Evolutionary conservation across 441 rosid species (phyloP).

Genomic region (Breynia disticha): DNA sequence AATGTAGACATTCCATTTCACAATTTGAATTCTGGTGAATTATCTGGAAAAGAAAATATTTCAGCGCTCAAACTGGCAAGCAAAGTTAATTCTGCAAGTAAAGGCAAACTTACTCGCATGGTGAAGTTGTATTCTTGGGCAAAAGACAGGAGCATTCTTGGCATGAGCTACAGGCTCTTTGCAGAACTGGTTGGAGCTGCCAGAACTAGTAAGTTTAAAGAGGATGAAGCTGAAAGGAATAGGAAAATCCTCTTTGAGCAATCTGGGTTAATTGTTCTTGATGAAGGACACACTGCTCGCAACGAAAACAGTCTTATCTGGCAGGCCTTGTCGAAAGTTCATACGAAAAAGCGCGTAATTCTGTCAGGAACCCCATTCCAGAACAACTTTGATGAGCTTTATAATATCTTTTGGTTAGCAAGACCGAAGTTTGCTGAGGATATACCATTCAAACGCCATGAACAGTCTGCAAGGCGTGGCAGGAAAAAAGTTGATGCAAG

Average conservation of each 20-base stretch:
- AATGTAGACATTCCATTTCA: conserved; percentile 39
- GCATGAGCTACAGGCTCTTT: conserved; percentile 48
- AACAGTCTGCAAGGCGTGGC: conserved; percentile 16
- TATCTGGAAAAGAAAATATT: conserved; percentile 36
- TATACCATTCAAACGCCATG: conserved; percentile 9
- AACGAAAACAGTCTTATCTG: conserved; percentile 48
- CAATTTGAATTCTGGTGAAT: conserved; percentile 33
- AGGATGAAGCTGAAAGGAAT: background rate
- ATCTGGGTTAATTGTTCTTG: conserved; percentile 54
- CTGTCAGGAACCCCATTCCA: conserved; percentile 86
- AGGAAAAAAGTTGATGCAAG: conserved; percentile 21
- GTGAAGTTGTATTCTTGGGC: conserved; percentile 54
- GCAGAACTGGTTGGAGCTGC: conserved; percentile 32
- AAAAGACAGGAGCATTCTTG: conserved; percentile 39
- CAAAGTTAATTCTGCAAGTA: background rate
- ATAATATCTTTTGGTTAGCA: conserved; percentile 41
- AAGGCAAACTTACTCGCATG: conserved; percentile 18
- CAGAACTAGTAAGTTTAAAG: conserved; percentile 1
- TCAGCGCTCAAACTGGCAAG: conserved; percentile 18
- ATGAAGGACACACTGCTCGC: conserved; percentile 81
- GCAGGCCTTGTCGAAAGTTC: conserved; percentile 42
- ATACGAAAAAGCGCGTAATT: conserved; percentile 49
- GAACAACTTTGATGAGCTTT: conserved; percentile 65
- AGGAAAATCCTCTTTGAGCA: conserved; percentile 34
- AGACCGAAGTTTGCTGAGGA: conserved; percentile 35